Conservation (phyloP, 1,284 basidiomycete genomes). For the Athelia psychrophila region DNA sequence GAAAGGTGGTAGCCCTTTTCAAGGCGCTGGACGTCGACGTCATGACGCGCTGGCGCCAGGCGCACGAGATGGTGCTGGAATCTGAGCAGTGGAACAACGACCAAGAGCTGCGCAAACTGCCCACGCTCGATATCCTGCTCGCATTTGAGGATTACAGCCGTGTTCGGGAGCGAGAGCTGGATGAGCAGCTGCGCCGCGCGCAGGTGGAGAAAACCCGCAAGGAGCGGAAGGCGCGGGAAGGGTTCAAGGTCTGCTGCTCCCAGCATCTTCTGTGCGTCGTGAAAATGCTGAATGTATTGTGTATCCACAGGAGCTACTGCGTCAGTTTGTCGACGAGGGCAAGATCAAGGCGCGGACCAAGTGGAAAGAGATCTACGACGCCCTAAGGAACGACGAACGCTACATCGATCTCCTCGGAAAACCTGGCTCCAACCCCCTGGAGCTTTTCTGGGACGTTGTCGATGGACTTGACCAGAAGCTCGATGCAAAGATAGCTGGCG, state of each 20-base stretch:
- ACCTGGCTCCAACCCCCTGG: constrained; percentile 91
- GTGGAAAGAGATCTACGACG: constrained; percentile 87
- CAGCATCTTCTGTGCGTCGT: not conserved
- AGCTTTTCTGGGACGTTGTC: constrained; percentile 94
- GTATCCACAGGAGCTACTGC: constrained; percentile 62
- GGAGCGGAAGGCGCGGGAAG: constrained; percentile 87
- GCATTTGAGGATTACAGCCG: constrained; percentile 92
- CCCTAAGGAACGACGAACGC: constrained; percentile 75
- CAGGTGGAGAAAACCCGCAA: constrained; percentile 82
- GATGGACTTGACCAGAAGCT: constrained; percentile 86
- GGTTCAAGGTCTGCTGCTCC: constrained; percentile 62
- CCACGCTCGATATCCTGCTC: constrained; percentile 84
- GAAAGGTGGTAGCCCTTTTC: constrained; percentile 77
- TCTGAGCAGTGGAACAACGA: constrained; percentile 80
- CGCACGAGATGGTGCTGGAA: constrained; percentile 71
- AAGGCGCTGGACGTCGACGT: constrained; percentile 85
- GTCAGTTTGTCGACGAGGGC: constrained; percentile 63
- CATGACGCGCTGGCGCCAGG: constrained; percentile 84
- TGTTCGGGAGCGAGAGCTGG: constrained; percentile 84
- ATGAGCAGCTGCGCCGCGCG: constrained; percentile 74
- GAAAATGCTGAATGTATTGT: not conserved
- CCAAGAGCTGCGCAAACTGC: constrained; percentile 72
- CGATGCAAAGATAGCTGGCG: constrained; percentile 68
- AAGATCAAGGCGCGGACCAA: constrained; percentile 80
- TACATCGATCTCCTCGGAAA: constrained; percentile 86